These are phyloP conservation scores for Papilionanthe hybrid DNA, from an alignment of 116 monocot species.

Conservation along the genomic window DNA sequence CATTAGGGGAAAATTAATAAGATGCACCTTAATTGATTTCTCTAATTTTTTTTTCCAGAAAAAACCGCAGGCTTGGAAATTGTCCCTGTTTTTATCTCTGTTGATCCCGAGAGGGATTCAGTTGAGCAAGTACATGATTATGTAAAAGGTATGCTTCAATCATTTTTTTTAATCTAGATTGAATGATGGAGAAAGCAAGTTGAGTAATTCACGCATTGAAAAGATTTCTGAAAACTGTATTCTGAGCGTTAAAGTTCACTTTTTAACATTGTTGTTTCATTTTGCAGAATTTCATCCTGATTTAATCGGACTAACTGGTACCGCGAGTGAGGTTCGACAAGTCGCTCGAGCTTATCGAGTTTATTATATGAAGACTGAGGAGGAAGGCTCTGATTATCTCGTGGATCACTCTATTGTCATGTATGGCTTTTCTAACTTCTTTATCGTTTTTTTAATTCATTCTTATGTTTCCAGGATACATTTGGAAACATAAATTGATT, in stretches of 20 bases:
- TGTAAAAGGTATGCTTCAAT: conserved; percentile 57
- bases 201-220: background rate
- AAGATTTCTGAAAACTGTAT: background rate
- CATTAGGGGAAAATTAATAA: background rate
- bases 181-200: background rate
- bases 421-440: conserved; percentile 32
- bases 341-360: conserved; percentile 88
- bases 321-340: conserved; percentile 53
- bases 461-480: background rate
- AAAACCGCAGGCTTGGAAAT: conserved; percentile 48
- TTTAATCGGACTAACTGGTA: conserved; percentile 87
- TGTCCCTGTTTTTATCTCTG: conserved; percentile 89
- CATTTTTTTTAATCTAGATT: background rate
- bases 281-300: conserved; percentile 82
- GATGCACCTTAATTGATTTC: conserved; percentile 5
- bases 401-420: conserved; percentile 99
- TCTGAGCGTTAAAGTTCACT: background rate
- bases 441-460: background rate
- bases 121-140: conserved; percentile 90
- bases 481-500: background rate
- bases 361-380: conserved; percentile 98
- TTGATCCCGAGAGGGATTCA: conserved; percentile 95
- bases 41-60: conserved; percentile 38
- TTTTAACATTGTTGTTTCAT: background rate
- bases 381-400: conserved; percentile 88